These are phyloP conservation scores for Solanum appendiculatum DNA, from an alignment of 257 asterid species.

Conservation along the genomic window DNA sequence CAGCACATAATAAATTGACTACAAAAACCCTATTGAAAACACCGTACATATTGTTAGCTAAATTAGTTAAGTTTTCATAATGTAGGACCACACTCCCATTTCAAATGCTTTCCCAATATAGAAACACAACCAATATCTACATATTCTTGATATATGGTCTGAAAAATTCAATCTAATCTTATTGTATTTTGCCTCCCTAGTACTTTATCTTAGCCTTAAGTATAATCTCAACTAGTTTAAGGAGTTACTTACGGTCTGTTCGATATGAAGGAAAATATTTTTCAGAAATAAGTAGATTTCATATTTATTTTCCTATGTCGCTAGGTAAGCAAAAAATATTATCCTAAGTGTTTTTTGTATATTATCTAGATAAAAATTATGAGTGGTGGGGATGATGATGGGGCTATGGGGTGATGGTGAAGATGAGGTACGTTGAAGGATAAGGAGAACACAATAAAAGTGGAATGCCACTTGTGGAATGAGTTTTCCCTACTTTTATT, in stretches of 20 bases:
- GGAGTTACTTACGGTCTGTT: neutral
- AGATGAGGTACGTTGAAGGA: neutral
- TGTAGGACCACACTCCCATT: neutral
- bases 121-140: neutral
- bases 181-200: neutral
- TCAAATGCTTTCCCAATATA: neutral
- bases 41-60: neutral
- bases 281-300: neutral
- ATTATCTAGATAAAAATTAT: neutral
- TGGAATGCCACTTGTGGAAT: neutral
- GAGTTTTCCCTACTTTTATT: neutral
- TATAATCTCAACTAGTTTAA: neutral
- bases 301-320: neutral
- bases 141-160: neutral
- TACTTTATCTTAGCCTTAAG: neutral
- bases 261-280: no score
- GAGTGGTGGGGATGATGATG: neutral
- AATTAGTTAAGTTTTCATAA: neutral
- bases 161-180: neutral
- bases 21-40: neutral
- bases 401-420: neutral
- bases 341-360: fast-evolving
- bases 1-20: conserved; percentile 2
- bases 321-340: no score
- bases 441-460: neutral